These are phyloP conservation scores for Trichoderma citrinoviride DNA, from an alignment of 2,329 filamentous ascomycete genomes.

Conservation along the genomic window DNA sequence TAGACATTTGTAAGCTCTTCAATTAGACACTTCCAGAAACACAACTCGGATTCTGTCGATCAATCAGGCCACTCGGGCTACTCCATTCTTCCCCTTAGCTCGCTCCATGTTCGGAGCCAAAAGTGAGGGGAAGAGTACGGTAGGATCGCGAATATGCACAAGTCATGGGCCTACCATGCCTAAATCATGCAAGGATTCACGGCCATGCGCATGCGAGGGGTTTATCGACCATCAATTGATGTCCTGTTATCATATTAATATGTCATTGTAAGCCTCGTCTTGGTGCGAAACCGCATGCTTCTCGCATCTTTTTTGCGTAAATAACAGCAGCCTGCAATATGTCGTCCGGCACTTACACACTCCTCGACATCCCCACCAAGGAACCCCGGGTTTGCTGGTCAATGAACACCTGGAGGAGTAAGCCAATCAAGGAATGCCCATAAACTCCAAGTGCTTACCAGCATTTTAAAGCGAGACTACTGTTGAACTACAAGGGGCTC, in stretches of 20 bases:
- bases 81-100: too few relatives aligned
- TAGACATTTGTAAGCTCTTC: too few relatives aligned
- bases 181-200: background rate
- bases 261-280: background rate
- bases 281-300: background rate
- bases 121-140: too few relatives aligned
- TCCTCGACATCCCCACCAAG: conserved; percentile 6
- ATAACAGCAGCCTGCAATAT: background rate
- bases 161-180: conserved; percentile 1
- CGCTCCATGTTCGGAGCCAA: too few relatives aligned
- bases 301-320: background rate
- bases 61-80: too few relatives aligned
- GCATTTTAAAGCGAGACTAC: background rate
- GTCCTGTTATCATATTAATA: background rate
- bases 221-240: background rate
- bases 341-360: background rate
- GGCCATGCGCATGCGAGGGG: background rate
- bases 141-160: too few relatives aligned
- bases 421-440: background rate
- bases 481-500: conserved; percentile 1
- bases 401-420: conserved; percentile 16
- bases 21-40: too few relatives aligned
- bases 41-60: too few relatives aligned
- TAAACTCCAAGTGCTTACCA: background rate
- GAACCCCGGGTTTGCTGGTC: conserved; percentile 9